These are phyloP conservation scores for Trichoderma gracile DNA, from an alignment of 2,329 filamentous ascomycete genomes.

Conservation along the genomic window DNA sequence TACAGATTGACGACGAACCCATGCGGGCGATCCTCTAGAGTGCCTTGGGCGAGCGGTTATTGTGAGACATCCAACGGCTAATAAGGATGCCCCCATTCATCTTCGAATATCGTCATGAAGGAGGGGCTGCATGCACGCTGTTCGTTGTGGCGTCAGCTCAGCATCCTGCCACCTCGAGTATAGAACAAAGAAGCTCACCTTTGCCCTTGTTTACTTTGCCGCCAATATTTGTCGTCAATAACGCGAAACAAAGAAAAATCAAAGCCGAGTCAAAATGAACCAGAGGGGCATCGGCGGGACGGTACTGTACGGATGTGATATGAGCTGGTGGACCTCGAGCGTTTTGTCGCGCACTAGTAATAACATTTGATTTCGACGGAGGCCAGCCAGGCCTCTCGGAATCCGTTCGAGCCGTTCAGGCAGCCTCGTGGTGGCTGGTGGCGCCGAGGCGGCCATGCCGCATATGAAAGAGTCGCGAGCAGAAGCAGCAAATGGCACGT, in stretches of 20 bases:
- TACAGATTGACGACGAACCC: neutral
- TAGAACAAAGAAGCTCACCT: too few species aligned
- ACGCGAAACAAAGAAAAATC: neutral
- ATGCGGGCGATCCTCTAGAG: neutral
- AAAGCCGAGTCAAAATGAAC: constrained; percentile 1
- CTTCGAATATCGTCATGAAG: too few species aligned
- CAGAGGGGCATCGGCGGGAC: constrained; percentile 21
- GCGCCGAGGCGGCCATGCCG: neutral
- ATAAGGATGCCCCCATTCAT: too few species aligned
- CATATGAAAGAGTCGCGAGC: too few species aligned
- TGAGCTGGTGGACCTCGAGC: neutral
- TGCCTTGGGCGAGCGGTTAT: neutral
- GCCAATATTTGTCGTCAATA: too few species aligned
- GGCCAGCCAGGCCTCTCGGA: too few species aligned
- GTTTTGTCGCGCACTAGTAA: constrained; percentile 26
- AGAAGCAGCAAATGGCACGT: too few species aligned
- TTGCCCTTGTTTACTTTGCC: too few species aligned
- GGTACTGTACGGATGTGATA: neutral
- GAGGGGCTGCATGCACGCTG: too few species aligned
- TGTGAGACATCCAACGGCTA: too few species aligned
- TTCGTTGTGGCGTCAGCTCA: too few species aligned
- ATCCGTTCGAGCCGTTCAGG: neutral
- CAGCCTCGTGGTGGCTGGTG: constrained; percentile 4
- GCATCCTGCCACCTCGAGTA: too few species aligned
- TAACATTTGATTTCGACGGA: constrained; percentile 27